Conservation (phyloP, 2,329 filamentous ascomycete species). For the Fusarium luffae region DNA sequence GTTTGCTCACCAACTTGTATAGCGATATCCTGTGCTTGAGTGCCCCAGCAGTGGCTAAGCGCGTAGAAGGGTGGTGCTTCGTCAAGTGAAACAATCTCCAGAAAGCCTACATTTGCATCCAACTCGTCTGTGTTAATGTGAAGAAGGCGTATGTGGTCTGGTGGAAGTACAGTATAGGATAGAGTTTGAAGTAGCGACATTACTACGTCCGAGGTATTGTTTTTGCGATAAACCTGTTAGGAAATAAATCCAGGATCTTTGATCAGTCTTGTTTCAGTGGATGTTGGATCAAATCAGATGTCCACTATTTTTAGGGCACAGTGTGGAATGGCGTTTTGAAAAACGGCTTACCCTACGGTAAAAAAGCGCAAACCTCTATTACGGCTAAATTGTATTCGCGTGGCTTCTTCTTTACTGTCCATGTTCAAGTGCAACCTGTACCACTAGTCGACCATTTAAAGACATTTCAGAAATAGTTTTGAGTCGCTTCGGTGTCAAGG, state of each 20-base stretch:
- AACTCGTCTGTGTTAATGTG: not conserved
- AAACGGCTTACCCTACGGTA: not conserved
- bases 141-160: not conserved
- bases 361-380: not conserved
- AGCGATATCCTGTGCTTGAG: not conserved
- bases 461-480: accelerated
- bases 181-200: not conserved
- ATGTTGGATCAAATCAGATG: not conserved
- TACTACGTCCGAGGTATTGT: not conserved
- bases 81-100: not conserved
- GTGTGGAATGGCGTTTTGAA: not conserved
- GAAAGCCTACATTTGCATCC: not conserved
- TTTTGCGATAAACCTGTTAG: not conserved
- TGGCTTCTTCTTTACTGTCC: not conserved
- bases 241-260: not conserved
- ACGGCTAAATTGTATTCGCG: not conserved
- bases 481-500: not conserved
- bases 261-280: not conserved
- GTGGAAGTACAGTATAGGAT: not conserved
- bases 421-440: not conserved
- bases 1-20: not conserved
- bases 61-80: not conserved
- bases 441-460: not conserved
- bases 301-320: not conserved
- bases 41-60: slow-evolving; percentile 1